phyloP scores from a whole-genome alignment of 208 protist species.

The Sergeia podlipaevii region DNA sequence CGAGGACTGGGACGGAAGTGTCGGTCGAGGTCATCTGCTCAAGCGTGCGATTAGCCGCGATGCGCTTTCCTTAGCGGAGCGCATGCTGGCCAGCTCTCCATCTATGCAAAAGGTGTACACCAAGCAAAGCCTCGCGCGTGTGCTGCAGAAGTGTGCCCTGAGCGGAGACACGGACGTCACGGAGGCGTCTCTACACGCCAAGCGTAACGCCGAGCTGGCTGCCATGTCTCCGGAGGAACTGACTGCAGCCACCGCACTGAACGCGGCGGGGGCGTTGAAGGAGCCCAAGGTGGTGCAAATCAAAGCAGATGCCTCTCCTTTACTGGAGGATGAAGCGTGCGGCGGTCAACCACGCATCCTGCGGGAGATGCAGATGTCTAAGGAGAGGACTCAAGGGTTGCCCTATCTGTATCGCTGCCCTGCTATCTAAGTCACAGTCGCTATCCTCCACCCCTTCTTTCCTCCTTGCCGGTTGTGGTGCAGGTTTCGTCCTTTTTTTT shows the following conservation, averaged over 20 bases:
- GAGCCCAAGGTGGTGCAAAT: slow-evolving; percentile 54
- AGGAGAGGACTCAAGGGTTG: slow-evolving; percentile 83
- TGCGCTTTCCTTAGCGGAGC: slow-evolving; percentile 73
- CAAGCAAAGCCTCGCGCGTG: slow-evolving; percentile 73
- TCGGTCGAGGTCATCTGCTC: slow-evolving; percentile 40
- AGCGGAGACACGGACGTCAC: slow-evolving; percentile 35
- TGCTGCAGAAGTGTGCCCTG: slow-evolving; percentile 75
- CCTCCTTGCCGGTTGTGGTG: background rate
- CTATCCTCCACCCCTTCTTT: too few relatives aligned
- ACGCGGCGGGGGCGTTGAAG: slow-evolving; percentile 11
- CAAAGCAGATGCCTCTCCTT: slow-evolving; percentile 29
- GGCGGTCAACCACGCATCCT: slow-evolving; percentile 39
- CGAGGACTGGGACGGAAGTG: slow-evolving; percentile 52
- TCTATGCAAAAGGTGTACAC: slow-evolving; percentile 89
- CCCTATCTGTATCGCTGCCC: slow-evolving; percentile 92
- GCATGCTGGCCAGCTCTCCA: slow-evolving; percentile 71
- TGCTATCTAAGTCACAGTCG: slow-evolving; percentile 44
- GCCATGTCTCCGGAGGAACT: slow-evolving; percentile 5
- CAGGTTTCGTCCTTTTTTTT: slow-evolving; percentile 5
- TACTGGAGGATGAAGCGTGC: background rate
- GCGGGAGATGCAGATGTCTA: slow-evolving; percentile 73
- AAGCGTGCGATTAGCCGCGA: slow-evolving; percentile 73
- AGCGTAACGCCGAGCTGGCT: background rate
- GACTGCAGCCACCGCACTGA: slow-evolving; percentile 2
- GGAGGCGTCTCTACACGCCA: slow-evolving; percentile 25